These are phyloP conservation scores for Andrographis paniculata DNA, from an alignment of 305 asterid genomes.

Conservation along the genomic window DNA sequence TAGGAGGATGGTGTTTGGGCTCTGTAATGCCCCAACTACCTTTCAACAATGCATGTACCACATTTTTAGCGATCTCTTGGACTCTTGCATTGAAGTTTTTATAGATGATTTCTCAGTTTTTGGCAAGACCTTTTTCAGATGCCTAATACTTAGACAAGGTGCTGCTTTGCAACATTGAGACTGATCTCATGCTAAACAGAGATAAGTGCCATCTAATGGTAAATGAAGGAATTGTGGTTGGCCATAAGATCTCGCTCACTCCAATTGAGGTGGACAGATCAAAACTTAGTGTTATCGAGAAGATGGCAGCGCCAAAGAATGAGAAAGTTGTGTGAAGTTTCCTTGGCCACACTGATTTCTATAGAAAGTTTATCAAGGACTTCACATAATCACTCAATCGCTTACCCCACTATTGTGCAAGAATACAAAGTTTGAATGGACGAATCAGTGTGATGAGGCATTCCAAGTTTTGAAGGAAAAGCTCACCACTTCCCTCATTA, in stretches of 20 bases:
- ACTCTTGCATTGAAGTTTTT: neutral
- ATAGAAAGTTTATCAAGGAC: neutral
- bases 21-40: no score
- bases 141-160: no score
- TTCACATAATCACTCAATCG: neutral
- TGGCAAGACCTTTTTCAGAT: neutral
- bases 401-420: neutral
- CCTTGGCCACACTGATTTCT: neutral
- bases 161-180: neutral
- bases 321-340: neutral
- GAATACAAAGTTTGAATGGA: neutral
- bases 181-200: neutral
- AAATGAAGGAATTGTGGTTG: neutral
- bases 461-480: neutral
- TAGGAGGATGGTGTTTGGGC: no score
- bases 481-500: neutral
- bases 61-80: neutral
- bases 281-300: neutral
- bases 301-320: neutral
- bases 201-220: neutral
- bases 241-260: neutral
- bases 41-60: neutral
- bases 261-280: neutral
- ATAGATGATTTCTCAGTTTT: neutral
- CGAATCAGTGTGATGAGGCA: neutral